Conservation (phyloP, 2,329 filamentous ascomycete genomes). For the Cladosporium sp. region DNA sequence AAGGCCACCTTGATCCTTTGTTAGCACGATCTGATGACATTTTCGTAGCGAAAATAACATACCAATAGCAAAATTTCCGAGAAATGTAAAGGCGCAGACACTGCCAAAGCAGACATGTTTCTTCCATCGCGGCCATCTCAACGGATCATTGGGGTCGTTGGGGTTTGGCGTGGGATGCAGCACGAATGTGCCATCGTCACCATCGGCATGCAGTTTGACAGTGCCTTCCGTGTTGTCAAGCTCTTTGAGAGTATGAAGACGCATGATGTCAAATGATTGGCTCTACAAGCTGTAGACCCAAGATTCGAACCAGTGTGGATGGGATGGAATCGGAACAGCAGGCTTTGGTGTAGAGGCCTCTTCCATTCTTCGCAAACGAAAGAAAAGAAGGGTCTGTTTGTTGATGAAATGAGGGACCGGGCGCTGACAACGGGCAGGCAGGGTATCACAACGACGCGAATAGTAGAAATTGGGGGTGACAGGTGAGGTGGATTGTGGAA, state of each 20-base stretch:
- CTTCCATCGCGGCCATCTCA: conserved; percentile 46
- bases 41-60: background rate
- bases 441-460: background rate
- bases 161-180: conserved; percentile 46
- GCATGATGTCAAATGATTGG: conserved; percentile 21
- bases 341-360: conserved; percentile 1
- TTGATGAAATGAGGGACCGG: background rate
- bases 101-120: conserved; percentile 44
- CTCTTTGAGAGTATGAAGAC: conserved; percentile 31
- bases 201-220: conserved; percentile 31
- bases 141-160: conserved; percentile 46
- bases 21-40: background rate
- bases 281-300: background rate
- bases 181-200: conserved; percentile 31
- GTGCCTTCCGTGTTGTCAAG: conserved; percentile 37
- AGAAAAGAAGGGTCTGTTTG: background rate
- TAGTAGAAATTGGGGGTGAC: background rate
- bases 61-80: conserved; percentile 44
- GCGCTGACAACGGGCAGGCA: background rate
- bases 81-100: conserved; percentile 45
- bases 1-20: conserved; percentile 30
- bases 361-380: conserved; percentile 1
- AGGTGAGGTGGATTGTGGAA: background rate
- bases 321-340: background rate
- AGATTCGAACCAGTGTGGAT: conserved; percentile 9